Percentiles rank a stretch among this genome's conserved stretches.
Conservation (phyloP, 148 eudicot genomes). For the Oxyria digyna region DNA sequence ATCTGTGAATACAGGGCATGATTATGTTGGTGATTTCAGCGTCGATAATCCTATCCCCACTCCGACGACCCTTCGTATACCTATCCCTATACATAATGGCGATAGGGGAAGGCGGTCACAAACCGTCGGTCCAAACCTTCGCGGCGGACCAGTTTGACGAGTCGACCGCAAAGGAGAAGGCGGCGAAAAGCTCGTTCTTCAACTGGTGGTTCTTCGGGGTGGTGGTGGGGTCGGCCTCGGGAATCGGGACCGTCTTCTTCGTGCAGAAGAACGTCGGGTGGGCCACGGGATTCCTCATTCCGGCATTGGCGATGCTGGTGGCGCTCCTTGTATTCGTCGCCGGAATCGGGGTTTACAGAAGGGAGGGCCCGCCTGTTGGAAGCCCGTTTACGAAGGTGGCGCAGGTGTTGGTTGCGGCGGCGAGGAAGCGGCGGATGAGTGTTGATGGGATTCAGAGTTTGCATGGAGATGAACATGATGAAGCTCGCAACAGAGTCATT, state of each 20-base stretch:
- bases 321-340: slow-evolving; percentile 19
- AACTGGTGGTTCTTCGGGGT: slow-evolving; percentile 48
- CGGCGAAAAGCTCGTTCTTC: slow-evolving; percentile 47
- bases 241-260: not conserved
- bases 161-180: slow-evolving; percentile 24
- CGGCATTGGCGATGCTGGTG: slow-evolving; percentile 15
- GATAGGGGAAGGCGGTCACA: slow-evolving; percentile 46
- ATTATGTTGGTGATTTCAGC: not conserved
- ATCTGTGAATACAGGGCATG: not conserved
- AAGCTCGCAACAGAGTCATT: slow-evolving; percentile 7
- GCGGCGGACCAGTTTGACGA: slow-evolving; percentile 59
- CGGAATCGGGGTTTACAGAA: slow-evolving; percentile 24
- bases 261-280: slow-evolving; percentile 22
- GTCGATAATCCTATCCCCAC: not conserved
- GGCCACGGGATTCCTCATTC: slow-evolving; percentile 24
- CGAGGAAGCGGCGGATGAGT: slow-evolving; percentile 25
- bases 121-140: slow-evolving; percentile 53
- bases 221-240: not conserved
- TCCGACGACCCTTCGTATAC: slow-evolving; percentile 20
- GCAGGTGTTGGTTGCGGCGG: slow-evolving; percentile 27
- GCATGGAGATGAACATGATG: not conserved
- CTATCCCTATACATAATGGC: slow-evolving; percentile 35
- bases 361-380: slow-evolving; percentile 16
- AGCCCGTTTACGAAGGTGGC: slow-evolving; percentile 31
- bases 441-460: not conserved